Evolutionary conservation across 202 grass and related monocot genomes (phyloP), one percentile per base, ranked within the genome.

Genomic region (Eragrostis tef): DNA sequence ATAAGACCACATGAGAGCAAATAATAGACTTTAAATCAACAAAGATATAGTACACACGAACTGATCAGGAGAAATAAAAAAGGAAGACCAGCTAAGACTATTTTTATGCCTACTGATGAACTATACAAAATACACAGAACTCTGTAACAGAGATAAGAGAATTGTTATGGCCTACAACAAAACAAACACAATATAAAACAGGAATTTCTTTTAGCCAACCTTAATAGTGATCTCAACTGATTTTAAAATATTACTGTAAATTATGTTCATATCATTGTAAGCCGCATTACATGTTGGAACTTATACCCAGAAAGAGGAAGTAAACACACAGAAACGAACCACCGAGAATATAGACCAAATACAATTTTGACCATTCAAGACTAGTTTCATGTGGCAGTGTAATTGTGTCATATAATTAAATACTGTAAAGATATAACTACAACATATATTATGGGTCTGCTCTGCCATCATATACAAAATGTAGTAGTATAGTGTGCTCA

Each of bases 171-270:
- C 20, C 11, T 62, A 6, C 7, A 9, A 75, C 3, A 17, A 51
- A 11, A 13, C 19, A 50, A 19, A 51, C 22, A 19, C 9, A 58
- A 48, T n/a, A 60, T 10, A 42, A n/a, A 19, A 17, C 2, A 1
- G 8, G 31, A 53, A 0, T 0, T 12, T 2, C 9, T 20, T 15
- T 57, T 43, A 73, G 26, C 14, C 20, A 9, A 51, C 62, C 44
- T 50, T 11, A 59, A 67, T 75, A 67, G 57, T 66, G 25, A 67
- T 75, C 16, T 45, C 49, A 75, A 67, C 36, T 75, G 47, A 66
- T 54, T 54, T 20, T 20, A 53, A 25, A 74, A 56, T 67, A 45
- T 36, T 64, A 59, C 3, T 34, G 36, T 26, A 70, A 45, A 54
- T 64, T 53, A 9, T 21, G 19, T 12, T 8, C 5, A 22, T 82